These are phyloP conservation scores for Uronychia setigera DNA, from an alignment of 73 alveolate genomes.

Conservation along the genomic window DNA sequence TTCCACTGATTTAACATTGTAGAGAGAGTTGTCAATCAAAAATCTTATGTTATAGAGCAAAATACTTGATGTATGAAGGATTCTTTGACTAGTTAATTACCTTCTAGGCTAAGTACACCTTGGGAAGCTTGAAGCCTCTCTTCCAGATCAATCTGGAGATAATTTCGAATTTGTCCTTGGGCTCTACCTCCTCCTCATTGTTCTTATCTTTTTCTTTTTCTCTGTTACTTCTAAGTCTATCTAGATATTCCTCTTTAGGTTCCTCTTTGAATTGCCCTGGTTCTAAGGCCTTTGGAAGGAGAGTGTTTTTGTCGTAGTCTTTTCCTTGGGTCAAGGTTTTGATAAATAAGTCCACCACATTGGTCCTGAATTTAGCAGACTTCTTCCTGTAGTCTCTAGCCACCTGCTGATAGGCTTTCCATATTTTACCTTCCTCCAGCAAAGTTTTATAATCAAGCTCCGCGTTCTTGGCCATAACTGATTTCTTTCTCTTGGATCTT, in stretches of 20 bases:
- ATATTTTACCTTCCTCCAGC: too few species aligned
- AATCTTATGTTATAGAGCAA: background rate
- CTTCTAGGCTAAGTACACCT: background rate
- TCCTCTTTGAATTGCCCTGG: background rate
- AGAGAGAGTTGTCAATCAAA: background rate
- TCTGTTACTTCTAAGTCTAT: background rate
- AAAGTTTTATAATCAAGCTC: too few species aligned
- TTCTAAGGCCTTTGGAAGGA: too few species aligned
- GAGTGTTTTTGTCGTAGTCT: too few species aligned
- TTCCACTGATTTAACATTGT: constrained; percentile 3
- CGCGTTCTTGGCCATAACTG: too few species aligned
- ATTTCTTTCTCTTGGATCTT: too few species aligned
- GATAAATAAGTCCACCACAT: too few species aligned
- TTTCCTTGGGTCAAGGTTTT: too few species aligned
- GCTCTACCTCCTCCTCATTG: background rate
- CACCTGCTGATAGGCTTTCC: too few species aligned
- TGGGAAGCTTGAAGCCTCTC: background rate
- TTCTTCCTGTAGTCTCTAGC: too few species aligned
- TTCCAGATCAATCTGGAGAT: background rate
- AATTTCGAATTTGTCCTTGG: background rate
- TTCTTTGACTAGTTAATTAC: background rate
- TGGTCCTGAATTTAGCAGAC: too few species aligned
- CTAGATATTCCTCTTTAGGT: background rate
- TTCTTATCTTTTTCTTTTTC: background rate
- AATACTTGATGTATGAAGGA: background rate